Evolutionary conservation across 1,284 basidiomycete genomes (phyloP).

Genomic region (Cutaneotrichosporon curvatum): DNA sequence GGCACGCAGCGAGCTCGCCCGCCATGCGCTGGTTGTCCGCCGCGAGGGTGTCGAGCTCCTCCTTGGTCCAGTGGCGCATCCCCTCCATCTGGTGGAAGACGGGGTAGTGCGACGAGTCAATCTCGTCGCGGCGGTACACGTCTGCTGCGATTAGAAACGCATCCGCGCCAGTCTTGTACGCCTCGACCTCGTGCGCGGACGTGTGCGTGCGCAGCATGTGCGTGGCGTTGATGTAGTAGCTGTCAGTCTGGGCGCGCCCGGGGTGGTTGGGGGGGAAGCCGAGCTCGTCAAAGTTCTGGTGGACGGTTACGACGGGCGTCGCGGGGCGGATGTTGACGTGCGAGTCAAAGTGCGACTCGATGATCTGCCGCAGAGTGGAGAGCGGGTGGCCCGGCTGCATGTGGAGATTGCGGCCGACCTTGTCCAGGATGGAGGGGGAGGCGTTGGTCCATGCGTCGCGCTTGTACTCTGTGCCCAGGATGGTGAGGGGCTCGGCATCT

Average conservation of each 20-base stretch:
- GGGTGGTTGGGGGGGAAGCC: slow-evolving; percentile 92
- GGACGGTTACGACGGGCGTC: slow-evolving; percentile 81
- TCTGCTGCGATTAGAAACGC: slow-evolving; percentile 94
- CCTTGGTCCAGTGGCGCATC: slow-evolving; percentile 63
- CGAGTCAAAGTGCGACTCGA: slow-evolving; percentile 70
- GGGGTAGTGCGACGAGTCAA: slow-evolving; percentile 93
- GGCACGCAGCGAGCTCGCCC: slow-evolving; percentile 57
- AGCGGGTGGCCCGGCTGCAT: slow-evolving; percentile 74
- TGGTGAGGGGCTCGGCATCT: slow-evolving; percentile 18
- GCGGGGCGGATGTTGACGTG: slow-evolving; percentile 51
- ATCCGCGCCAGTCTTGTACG: slow-evolving; percentile 67
- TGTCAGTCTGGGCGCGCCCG: slow-evolving; percentile 80
- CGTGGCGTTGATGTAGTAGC: slow-evolving; percentile 87
- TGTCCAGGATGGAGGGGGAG: slow-evolving; percentile 73
- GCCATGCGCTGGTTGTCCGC: slow-evolving; percentile 54
- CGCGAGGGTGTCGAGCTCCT: slow-evolving; percentile 27
- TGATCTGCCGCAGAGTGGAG: slow-evolving; percentile 70
- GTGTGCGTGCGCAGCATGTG: slow-evolving; percentile 96
- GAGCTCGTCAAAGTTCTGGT: slow-evolving; percentile 94
- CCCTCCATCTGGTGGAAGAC: slow-evolving; percentile 99
- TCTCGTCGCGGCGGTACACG: slow-evolving; percentile 97
- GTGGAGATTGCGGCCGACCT: slow-evolving; percentile 65
- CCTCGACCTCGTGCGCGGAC: slow-evolving; percentile 92
- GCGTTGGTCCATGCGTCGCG: slow-evolving; percentile 78
- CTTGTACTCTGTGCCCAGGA: slow-evolving; percentile 50